Percentiles rank a stretch among this genome's conserved stretches.
Conservation (phyloP, 2,329 filamentous ascomycete genomes). For the Teratosphaeria zuluensis region DNA sequence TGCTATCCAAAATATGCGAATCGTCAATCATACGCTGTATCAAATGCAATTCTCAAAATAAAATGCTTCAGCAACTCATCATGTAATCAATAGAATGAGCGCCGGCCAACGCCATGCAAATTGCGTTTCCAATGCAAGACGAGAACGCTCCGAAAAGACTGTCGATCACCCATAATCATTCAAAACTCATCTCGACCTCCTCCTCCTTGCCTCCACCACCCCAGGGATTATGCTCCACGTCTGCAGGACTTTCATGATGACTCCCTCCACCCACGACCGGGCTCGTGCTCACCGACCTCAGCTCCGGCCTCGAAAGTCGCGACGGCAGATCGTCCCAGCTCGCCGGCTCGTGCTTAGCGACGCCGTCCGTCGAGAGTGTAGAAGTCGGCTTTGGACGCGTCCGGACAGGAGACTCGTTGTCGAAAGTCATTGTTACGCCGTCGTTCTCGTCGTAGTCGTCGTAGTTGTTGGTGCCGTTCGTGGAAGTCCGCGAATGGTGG, state of each 20-base stretch:
- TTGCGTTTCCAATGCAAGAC: too few relatives aligned
- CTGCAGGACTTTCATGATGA: neutral
- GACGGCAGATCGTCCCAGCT: constrained; percentile 1
- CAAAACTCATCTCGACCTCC: constrained; percentile 42
- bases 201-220: constrained; percentile 37
- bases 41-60: too few relatives aligned
- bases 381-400: neutral
- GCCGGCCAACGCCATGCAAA: too few relatives aligned
- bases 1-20: too few relatives aligned
- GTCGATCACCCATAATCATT: constrained; percentile 10
- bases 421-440: constrained; percentile 39
- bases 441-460: constrained; percentile 31
- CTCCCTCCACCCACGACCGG: constrained; percentile 5
- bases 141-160: too few relatives aligned
- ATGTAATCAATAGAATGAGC: too few relatives aligned
- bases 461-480: constrained; percentile 12
- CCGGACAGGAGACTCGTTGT: constrained; percentile 18
- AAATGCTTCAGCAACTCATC: too few relatives aligned
- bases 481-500: constrained; percentile 1
- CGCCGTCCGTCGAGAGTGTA: neutral
- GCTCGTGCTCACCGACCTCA: constrained; percentile 20
- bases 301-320: constrained; percentile 5
- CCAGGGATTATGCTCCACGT: constrained; percentile 36
- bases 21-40: too few relatives aligned
- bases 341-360: constrained; percentile 1